These are phyloP conservation scores for Penstemon eatonii DNA, from an alignment of 257 asterid genomes.

Conservation along the genomic window DNA sequence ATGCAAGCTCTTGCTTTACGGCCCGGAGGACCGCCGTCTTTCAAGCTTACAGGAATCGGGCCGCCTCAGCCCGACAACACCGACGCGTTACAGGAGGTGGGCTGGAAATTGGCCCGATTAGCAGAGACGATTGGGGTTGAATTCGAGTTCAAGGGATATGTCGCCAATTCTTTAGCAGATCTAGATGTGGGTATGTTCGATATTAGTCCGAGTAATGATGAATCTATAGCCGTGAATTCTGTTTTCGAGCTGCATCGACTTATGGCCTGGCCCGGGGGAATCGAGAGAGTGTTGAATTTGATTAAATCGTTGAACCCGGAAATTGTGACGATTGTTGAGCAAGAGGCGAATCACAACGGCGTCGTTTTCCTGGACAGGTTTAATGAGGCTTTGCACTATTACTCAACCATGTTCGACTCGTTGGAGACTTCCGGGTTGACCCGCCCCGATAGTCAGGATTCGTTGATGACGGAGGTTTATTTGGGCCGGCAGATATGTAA, in stretches of 20 bases:
- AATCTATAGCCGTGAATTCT: conserved; percentile 78
- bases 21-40: conserved; percentile 75
- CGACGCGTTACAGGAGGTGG: conserved; percentile 73
- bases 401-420: conserved; percentile 91
- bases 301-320: conserved; percentile 57
- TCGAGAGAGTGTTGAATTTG: conserved; percentile 59
- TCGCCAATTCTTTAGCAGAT: conserved; percentile 72
- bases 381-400: conserved; percentile 78
- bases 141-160: conserved; percentile 73
- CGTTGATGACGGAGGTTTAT: conserved; percentile 77
- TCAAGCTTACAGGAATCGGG: conserved; percentile 67
- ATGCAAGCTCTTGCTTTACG: conserved; percentile 73
- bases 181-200: conserved; percentile 58
- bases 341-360: conserved; percentile 82
- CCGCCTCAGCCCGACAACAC: conserved; percentile 84
- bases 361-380: conserved; percentile 62
- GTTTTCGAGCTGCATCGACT: conserved; percentile 75
- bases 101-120: conserved; percentile 75
- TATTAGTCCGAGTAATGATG: conserved; percentile 41
- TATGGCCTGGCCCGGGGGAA: conserved; percentile 49
- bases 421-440: conserved; percentile 62
- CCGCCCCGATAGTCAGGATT: conserved; percentile 51
- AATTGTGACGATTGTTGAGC: conserved; percentile 76
- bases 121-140: conserved; percentile 70
- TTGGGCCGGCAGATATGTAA: conserved; percentile 83